A percentile compares a stretch with the other conserved stretches of the same genome.
Evolutionary conservation across 345 rosid species (phyloP).

Genomic region (Populus deltoides): DNA sequence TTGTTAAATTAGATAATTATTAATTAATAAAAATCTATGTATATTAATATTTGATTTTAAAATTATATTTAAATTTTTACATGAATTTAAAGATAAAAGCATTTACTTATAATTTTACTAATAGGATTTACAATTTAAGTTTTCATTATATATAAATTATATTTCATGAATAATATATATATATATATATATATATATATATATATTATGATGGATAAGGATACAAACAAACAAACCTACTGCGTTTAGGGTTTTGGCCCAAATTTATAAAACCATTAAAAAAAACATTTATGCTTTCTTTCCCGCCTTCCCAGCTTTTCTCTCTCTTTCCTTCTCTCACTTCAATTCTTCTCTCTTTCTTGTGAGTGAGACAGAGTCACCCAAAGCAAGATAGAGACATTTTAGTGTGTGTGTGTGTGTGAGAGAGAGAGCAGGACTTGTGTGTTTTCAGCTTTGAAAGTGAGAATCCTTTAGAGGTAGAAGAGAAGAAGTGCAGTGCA

Average conservation of each 20-base stretch:
- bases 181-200: no score
- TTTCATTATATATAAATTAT: no score
- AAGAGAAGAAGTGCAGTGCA: neutral
- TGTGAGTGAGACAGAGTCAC: neutral
- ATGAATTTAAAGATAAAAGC: no score
- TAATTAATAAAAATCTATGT: no score
- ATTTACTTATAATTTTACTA: no score
- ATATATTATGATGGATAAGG: no score
- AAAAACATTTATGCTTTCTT: neutral
- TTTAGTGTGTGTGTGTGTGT: neutral
- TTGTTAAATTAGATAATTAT: no score
- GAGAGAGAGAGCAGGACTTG: neutral
- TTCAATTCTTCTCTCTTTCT: neutral
- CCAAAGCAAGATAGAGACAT: neutral
- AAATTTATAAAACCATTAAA: neutral
- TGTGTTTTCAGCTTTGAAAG: neutral
- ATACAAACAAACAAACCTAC: neutral
- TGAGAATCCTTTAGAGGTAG: neutral
- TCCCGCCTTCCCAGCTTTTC: constrained; percentile 19
- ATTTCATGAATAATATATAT: no score
- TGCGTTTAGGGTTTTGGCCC: constrained; percentile 1
- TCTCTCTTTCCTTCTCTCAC: neutral
- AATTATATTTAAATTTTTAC: no score
- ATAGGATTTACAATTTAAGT: no score
- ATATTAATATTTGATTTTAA: no score